Evolutionary conservation across 345 rosid genomes (phyloP).

Genomic region (Mangifera indica): DNA sequence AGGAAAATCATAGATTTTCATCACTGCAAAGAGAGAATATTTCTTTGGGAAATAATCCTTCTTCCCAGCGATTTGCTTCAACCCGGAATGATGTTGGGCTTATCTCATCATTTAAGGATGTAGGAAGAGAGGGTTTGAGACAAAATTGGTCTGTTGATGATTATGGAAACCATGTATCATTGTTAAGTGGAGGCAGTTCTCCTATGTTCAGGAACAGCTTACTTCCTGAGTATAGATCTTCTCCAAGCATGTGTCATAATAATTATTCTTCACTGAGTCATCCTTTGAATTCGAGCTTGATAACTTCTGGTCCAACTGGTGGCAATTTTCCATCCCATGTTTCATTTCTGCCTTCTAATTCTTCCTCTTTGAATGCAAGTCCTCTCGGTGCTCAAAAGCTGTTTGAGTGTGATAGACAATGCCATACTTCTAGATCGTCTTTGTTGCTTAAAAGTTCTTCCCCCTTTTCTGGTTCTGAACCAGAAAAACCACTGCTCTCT

Average conservation of each 20-base stretch:
- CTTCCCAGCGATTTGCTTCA: slow-evolving; percentile 28
- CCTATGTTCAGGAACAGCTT: slow-evolving; percentile 37
- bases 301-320: slow-evolving; percentile 21
- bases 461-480: slow-evolving; percentile 38
- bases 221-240: slow-evolving; percentile 43
- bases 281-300: slow-evolving; percentile 17
- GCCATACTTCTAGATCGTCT: slow-evolving; percentile 32
- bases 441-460: slow-evolving; percentile 35
- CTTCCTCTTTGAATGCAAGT: slow-evolving; percentile 38
- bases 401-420: slow-evolving; percentile 31
- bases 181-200: slow-evolving; percentile 34
- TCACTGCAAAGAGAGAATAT: slow-evolving; percentile 23
- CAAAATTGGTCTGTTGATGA: slow-evolving; percentile 33
- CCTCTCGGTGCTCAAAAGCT: slow-evolving; percentile 34
- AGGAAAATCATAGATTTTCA: slow-evolving; percentile 27
- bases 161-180: slow-evolving; percentile 35
- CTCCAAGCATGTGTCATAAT: slow-evolving; percentile 21
- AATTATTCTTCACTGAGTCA: slow-evolving; percentile 6
- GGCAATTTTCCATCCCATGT: slow-evolving; percentile 17
- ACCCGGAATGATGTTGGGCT: slow-evolving; percentile 34
- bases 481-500: slow-evolving; percentile 26
- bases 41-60: slow-evolving; percentile 26
- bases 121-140: slow-evolving; percentile 32
- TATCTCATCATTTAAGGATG: slow-evolving; percentile 36
- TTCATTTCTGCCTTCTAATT: slow-evolving; percentile 30